phyloP scores from a whole-genome alignment of 768 basidiomycete species.

The Vishniacozyma victoriae region DNA sequence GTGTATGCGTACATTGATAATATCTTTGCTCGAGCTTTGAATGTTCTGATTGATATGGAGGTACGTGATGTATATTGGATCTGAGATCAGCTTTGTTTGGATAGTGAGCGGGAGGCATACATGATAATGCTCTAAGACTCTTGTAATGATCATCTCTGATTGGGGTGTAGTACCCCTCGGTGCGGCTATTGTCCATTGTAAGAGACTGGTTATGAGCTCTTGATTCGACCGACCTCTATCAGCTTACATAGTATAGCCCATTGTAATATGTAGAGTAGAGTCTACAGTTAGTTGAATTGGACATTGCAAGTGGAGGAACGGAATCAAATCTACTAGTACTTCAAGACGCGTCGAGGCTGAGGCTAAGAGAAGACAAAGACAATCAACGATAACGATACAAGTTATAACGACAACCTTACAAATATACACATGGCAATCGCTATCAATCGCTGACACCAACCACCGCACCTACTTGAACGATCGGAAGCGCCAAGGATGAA shows the following conservation, averaged over 20 bases:
- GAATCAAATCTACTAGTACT: not conserved
- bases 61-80: constrained; percentile 4
- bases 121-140: constrained; percentile 31
- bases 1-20: too few species aligned
- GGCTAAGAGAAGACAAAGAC: too few species aligned
- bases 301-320: not conserved
- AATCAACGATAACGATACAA: too few species aligned
- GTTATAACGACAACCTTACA: too few species aligned
- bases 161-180: constrained; percentile 16
- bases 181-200: constrained; percentile 28
- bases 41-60: constrained; percentile 35
- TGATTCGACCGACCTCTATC: not conserved
- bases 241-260: constrained; percentile 26
- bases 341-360: too few species aligned
- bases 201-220: constrained; percentile 7
- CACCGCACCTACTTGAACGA: too few species aligned
- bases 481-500: too few species aligned
- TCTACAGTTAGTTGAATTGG: not conserved
- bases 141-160: constrained; percentile 24
- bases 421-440: too few species aligned
- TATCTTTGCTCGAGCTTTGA: too few species aligned
- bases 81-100: not conserved
- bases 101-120: constrained; percentile 9
- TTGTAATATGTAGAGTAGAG: not conserved
- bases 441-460: too few species aligned